A percentile compares a stretch with the other conserved stretches of the same genome.
Conservation (phyloP, 164 flowering plant species). For the Taxillus chinensis region DNA sequence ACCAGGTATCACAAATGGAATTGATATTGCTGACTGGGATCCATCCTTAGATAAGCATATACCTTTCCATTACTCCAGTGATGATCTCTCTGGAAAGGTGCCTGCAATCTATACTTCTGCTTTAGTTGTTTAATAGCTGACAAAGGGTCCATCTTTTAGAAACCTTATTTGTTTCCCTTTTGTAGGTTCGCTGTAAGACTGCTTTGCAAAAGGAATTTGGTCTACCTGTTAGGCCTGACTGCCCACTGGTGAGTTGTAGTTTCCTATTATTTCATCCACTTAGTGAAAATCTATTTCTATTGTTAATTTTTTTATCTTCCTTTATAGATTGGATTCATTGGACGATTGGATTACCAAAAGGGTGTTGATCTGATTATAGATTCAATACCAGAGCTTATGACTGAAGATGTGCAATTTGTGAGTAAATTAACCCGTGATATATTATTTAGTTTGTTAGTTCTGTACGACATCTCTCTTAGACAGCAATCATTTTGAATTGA, state of each 20-base stretch:
- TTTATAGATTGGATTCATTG: slow-evolving; percentile 85
- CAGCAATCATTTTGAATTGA: too few relatives aligned
- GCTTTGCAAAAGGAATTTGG: slow-evolving; percentile 83
- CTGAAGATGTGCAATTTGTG: slow-evolving; percentile 87
- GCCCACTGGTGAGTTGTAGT: slow-evolving; percentile 62
- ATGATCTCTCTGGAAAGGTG: slow-evolving; percentile 91
- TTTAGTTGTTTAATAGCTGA: background rate
- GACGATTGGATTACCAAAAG: slow-evolving; percentile 93
- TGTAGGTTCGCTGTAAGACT: slow-evolving; percentile 73
- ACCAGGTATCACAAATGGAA: slow-evolving; percentile 86
- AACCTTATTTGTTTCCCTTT: background rate
- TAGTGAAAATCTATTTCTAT: background rate
- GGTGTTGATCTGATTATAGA: slow-evolving; percentile 69
- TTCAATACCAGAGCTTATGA: slow-evolving; percentile 68
- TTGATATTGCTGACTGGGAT: slow-evolving; percentile 74
- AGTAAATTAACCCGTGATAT: slow-evolving; percentile 12
- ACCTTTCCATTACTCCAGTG: slow-evolving; percentile 49
- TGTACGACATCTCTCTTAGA: too few relatives aligned
- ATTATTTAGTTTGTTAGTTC: background rate
- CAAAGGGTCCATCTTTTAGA: background rate
- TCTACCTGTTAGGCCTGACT: slow-evolving; percentile 64
- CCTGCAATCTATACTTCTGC: background rate
- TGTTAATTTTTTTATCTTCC: slow-evolving; percentile 8
- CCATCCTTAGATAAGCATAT: slow-evolving; percentile 68
- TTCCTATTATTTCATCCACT: slow-evolving; percentile 1